Evolutionary conservation across 2,329 filamentous ascomycete species (phyloP).

Genomic region (Calycina herbarum): DNA sequence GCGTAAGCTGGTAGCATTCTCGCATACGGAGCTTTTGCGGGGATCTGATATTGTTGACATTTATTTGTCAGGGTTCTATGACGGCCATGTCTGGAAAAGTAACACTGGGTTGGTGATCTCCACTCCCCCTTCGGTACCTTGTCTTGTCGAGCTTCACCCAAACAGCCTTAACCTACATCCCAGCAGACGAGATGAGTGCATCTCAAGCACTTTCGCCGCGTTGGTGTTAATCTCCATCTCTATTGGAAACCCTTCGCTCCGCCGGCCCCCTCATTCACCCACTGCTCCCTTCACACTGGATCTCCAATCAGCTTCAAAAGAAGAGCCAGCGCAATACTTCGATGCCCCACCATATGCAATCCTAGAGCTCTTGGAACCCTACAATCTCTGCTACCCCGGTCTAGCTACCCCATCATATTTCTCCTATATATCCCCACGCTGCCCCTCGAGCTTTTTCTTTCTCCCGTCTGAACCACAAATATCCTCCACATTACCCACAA

Average conservation of each 20-base stretch:
- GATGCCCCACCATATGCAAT: not conserved
- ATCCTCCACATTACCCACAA: not conserved
- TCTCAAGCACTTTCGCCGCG: not conserved
- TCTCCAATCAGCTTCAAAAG: not conserved
- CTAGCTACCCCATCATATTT: constrained; percentile 17
- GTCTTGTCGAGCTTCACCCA: constrained; percentile 1
- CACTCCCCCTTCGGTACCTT: not conserved
- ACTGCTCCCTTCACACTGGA: not conserved
- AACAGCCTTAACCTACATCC: constrained; percentile 5
- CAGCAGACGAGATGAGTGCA: constrained; percentile 3
- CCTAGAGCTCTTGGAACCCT: constrained; percentile 1
- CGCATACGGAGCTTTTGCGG: not conserved
- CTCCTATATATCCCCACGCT: constrained; percentile 5
- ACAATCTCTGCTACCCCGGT: not conserved
- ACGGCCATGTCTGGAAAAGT: not conserved
- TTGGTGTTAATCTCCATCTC: not conserved
- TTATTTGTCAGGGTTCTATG: constrained; percentile 3
- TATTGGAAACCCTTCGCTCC: not conserved
- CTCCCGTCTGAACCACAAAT: not conserved
- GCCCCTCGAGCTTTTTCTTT: not conserved
- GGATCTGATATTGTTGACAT: not conserved
- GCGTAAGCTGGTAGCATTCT: not conserved
- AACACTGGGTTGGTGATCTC: not conserved
- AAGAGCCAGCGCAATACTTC: not conserved
- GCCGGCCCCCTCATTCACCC: not conserved